Evolutionary conservation across 1,284 basidiomycete genomes (phyloP).

Genomic region (Tilletia caries): DNA sequence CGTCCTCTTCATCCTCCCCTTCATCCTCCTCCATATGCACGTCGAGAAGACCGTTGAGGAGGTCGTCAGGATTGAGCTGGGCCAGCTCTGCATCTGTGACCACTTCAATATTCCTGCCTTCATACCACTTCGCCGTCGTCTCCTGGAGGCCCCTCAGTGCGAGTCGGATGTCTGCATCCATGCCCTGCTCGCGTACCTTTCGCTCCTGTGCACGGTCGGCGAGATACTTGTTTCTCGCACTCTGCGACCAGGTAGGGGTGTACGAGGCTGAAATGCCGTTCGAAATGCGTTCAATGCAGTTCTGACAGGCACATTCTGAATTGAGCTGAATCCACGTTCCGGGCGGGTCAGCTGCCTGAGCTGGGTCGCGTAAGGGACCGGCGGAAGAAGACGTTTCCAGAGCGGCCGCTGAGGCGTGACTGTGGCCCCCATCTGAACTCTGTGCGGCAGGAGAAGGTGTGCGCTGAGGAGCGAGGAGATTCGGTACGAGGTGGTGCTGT

Average conservation of each 20-base stretch:
- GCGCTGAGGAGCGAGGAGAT: no score
- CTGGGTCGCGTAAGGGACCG: background rate
- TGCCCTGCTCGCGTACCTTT: constrained; percentile 4
- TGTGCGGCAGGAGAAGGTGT: no score
- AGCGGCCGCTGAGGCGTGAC: no score
- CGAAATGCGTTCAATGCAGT: background rate
- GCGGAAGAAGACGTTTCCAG: background rate
- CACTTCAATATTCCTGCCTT: background rate
- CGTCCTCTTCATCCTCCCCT: background rate
- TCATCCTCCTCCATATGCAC: background rate
- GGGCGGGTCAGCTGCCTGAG: background rate
- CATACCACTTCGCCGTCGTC: background rate
- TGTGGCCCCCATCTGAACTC: no score
- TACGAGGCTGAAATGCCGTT: background rate
- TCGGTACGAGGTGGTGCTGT: background rate
- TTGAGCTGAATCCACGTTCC: background rate
- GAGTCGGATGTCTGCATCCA: constrained; percentile 6
- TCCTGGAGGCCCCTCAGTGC: background rate
- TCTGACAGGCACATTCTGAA: background rate
- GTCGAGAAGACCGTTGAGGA: background rate
- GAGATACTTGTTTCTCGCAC: constrained; percentile 1
- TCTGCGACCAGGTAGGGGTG: constrained; percentile 1
- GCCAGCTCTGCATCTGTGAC: constrained; percentile 9
- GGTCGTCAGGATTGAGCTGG: background rate
- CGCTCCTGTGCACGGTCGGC: background rate